A percentile compares a stretch with the other conserved stretches of the same genome.
Evolutionary conservation across 2,329 filamentous ascomycete genomes (phyloP).

Genomic region (Monascus ruber): DNA sequence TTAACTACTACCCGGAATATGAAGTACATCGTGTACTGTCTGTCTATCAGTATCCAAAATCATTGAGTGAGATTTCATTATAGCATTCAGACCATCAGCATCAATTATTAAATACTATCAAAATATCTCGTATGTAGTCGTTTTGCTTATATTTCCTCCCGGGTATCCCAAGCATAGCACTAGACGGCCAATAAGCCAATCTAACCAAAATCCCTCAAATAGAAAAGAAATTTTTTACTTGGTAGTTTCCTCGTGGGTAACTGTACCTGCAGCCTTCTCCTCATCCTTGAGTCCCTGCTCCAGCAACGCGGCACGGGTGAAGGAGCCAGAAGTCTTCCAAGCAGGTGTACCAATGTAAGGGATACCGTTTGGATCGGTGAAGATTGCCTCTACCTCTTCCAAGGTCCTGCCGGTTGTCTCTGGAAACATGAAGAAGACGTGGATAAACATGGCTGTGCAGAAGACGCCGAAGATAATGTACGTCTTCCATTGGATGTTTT

Average conservation of each 20-base stretch:
- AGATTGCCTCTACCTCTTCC: slow-evolving; percentile 66
- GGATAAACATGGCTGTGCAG: slow-evolving; percentile 54
- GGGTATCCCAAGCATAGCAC: no score
- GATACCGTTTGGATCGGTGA: slow-evolving; percentile 33
- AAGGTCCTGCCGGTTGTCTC: slow-evolving; percentile 64
- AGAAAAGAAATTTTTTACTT: neutral
- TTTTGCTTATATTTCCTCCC: no score
- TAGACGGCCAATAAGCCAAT: neutral
- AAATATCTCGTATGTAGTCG: no score
- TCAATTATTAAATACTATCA: no score
- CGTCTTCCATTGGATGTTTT: slow-evolving; percentile 46
- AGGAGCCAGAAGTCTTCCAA: slow-evolving; percentile 26
- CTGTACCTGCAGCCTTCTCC: slow-evolving; percentile 14
- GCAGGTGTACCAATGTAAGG: slow-evolving; percentile 26
- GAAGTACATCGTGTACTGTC: no score
- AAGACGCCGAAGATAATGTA: slow-evolving; percentile 70
- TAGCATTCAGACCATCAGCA: no score
- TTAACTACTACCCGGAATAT: no score
- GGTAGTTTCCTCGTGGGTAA: neutral
- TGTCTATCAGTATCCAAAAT: no score
- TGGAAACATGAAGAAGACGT: slow-evolving; percentile 55
- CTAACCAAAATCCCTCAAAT: neutral
- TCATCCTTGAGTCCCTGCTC: slow-evolving; percentile 18
- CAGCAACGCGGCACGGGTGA: slow-evolving; percentile 15
- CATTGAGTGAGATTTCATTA: no score